A percentile compares a stretch with the other conserved stretches of the same genome.
These are phyloP conservation scores for Besnoitia besnoiti DNA, from an alignment of 169 alveolate species.

Conservation along the genomic window DNA sequence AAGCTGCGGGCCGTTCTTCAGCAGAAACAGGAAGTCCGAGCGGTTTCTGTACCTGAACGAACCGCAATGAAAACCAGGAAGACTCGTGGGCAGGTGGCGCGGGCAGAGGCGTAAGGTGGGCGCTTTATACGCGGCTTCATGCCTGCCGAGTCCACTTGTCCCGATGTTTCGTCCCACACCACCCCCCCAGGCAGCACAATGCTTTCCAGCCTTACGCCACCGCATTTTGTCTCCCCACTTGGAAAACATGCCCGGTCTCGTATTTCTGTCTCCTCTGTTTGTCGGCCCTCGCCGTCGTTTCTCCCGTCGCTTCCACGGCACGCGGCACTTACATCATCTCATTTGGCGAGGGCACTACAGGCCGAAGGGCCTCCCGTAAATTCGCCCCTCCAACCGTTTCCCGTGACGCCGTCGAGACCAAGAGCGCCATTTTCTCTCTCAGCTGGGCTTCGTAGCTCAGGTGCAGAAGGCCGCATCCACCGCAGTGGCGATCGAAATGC, in stretches of 20 bases:
- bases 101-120: too few relatives aligned
- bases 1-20: neutral
- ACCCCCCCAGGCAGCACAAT: too few relatives aligned
- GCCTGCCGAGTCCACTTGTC: too few relatives aligned
- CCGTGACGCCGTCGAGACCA: neutral
- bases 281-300: too few relatives aligned
- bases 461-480: slow-evolving; percentile 21
- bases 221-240: too few relatives aligned
- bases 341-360: neutral
- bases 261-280: too few relatives aligned
- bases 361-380: neutral
- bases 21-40: neutral
- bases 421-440: neutral
- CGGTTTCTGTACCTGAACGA: slow-evolving; percentile 12
- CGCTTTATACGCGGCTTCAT: too few relatives aligned
- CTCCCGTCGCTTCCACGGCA: neutral
- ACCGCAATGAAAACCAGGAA: neutral
- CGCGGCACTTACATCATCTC: neutral
- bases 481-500: slow-evolving; percentile 21
- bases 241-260: too few relatives aligned
- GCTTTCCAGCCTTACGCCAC: too few relatives aligned
- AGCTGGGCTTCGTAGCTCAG: neutral
- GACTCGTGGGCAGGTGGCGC: too few relatives aligned
- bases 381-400: neutral
- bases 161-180: too few relatives aligned